A percentile compares a stretch with the other conserved stretches of the same genome.
Evolutionary conservation across 257 asterid genomes (phyloP).

Genomic region (Echium plantagineum): DNA sequence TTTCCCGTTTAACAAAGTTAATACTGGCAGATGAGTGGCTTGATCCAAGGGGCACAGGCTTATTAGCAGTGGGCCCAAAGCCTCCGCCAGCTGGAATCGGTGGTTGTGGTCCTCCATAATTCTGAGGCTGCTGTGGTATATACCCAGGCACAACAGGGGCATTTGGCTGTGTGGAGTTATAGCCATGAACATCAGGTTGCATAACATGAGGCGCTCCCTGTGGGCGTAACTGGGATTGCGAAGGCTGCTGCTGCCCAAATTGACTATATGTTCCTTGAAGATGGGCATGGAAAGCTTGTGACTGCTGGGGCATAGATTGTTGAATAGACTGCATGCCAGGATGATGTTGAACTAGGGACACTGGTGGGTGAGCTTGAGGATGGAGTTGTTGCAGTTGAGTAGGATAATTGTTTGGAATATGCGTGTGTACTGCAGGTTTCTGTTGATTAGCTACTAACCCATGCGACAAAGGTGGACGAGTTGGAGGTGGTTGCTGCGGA

Average conservation of each 20-base stretch:
- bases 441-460: slow-evolving; percentile 38
- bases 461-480: slow-evolving; percentile 46
- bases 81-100: slow-evolving; percentile 33
- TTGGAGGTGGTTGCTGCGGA: slow-evolving; percentile 39
- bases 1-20: slow-evolving; percentile 19
- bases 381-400: slow-evolving; percentile 46
- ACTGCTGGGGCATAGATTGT: slow-evolving; percentile 44
- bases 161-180: slow-evolving; percentile 24
- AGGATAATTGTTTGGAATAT: slow-evolving; percentile 22
- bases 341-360: slow-evolving; percentile 37
- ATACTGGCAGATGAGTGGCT: slow-evolving; percentile 28
- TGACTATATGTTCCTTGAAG: slow-evolving; percentile 41
- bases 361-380: slow-evolving; percentile 40
- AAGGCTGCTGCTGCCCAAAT: slow-evolving; percentile 31
- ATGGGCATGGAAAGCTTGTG: slow-evolving; percentile 37
- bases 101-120: slow-evolving; percentile 40
- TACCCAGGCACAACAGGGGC: slow-evolving; percentile 19
- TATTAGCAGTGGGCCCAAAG: slow-evolving; percentile 29
- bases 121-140: slow-evolving; percentile 25
- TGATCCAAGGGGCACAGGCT: slow-evolving; percentile 32
- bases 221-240: slow-evolving; percentile 47
- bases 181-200: slow-evolving; percentile 18
- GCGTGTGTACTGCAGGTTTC: slow-evolving; percentile 37
- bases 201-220: slow-evolving; percentile 40
- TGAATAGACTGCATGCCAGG: slow-evolving; percentile 43